Evolutionary conservation across 2,329 filamentous ascomycete species (phyloP).

Genomic region (Tolypocladium cylindrosporum): DNA sequence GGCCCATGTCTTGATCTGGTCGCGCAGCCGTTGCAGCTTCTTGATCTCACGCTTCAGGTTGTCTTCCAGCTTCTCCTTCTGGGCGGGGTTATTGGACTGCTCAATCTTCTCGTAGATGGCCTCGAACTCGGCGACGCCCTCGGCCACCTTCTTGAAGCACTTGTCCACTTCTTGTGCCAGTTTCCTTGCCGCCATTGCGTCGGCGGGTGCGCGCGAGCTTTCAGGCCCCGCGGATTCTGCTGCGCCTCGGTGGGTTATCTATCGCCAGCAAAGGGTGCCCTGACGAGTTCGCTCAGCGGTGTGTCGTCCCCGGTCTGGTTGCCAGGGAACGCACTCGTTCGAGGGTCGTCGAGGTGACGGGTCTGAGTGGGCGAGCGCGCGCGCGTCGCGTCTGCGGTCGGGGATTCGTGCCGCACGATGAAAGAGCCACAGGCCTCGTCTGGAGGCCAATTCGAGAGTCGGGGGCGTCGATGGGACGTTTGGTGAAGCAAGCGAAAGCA

Average conservation of each 20-base stretch:
- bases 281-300: not conserved
- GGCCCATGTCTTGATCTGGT: constrained; percentile 99
- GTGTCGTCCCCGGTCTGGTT: not conserved
- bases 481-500: not conserved
- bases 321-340: not conserved
- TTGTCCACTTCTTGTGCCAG: constrained; percentile 97
- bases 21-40: constrained; percentile 92
- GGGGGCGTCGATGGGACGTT: not conserved
- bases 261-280: not conserved
- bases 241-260: not conserved
- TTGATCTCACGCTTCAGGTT: constrained; percentile 99
- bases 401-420: not conserved
- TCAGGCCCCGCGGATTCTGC: not conserved
- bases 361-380: not conserved
- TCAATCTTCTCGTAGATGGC: constrained; percentile 97
- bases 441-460: constrained; percentile 2
- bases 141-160: constrained; percentile 96
- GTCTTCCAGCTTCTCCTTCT: constrained; percentile 98
- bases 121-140: constrained; percentile 88
- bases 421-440: not conserved
- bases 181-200: constrained; percentile 86
- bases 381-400: constrained; percentile 1
- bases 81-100: constrained; percentile 80
- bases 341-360: not conserved
- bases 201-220: constrained; percentile 6